phyloP scores from a whole-genome alignment of 352 stramenopile species.

The Globisporangium barbulae region DNA sequence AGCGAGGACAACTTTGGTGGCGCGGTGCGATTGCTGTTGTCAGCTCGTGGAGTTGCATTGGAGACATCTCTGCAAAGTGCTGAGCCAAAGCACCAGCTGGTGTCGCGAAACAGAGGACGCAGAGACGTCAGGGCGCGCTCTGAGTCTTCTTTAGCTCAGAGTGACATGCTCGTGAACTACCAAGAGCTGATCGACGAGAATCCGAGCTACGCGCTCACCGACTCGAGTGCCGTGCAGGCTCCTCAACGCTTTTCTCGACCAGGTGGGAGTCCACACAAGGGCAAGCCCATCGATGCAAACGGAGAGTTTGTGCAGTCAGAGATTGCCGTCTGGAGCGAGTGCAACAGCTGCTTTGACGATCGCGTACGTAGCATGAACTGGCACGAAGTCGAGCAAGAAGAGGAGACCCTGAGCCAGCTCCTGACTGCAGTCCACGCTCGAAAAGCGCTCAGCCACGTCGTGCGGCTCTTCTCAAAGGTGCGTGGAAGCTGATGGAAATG shows the following conservation, averaged over 20 bases:
- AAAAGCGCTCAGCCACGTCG: slow-evolving; percentile 62
- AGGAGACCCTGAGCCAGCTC: slow-evolving; percentile 51
- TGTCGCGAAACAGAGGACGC: neutral
- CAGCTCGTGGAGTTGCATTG: slow-evolving; percentile 29
- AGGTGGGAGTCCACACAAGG: slow-evolving; percentile 41
- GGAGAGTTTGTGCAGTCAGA: slow-evolving; percentile 28
- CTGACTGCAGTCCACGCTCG: slow-evolving; percentile 62
- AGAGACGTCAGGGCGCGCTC: neutral
- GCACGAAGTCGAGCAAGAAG: slow-evolving; percentile 65
- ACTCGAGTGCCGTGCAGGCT: slow-evolving; percentile 43
- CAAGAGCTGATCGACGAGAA: slow-evolving; percentile 82
- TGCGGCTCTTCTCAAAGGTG: slow-evolving; percentile 54
- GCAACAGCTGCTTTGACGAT: slow-evolving; percentile 60
- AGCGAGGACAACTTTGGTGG: slow-evolving; percentile 45
- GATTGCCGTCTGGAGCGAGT: slow-evolving; percentile 65
- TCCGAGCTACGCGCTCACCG: slow-evolving; percentile 62
- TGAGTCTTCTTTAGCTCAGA: slow-evolving; percentile 9
- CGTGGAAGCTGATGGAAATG: slow-evolving; percentile 3
- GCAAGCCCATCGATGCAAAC: slow-evolving; percentile 29
- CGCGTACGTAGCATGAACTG: slow-evolving; percentile 51
- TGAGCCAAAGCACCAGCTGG: slow-evolving; percentile 2
- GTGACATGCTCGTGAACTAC: slow-evolving; percentile 31
- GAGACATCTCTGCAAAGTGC: slow-evolving; percentile 16
- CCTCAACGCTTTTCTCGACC: slow-evolving; percentile 23
- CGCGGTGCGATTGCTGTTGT: slow-evolving; percentile 61